These are phyloP conservation scores for Didymosphaeria variabile DNA, from an alignment of 2,329 filamentous ascomycete genomes.

Conservation along the genomic window DNA sequence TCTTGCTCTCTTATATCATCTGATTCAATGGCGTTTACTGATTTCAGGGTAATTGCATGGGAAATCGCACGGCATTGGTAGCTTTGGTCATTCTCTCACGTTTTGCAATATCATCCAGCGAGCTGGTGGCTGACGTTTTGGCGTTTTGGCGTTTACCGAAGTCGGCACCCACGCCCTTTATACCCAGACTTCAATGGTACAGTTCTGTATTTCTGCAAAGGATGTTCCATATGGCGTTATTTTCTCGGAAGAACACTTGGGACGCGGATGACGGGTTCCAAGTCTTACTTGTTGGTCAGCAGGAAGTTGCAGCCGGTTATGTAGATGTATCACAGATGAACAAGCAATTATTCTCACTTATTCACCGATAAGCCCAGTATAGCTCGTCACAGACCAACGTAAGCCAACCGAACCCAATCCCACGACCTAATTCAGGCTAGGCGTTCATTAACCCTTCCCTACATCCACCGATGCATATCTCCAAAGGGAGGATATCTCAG, in stretches of 20 bases:
- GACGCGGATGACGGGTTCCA: background rate
- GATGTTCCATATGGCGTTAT: background rate
- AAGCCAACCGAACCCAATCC: background rate
- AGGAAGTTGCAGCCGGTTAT: background rate
- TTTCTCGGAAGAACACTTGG: background rate
- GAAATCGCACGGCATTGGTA: background rate
- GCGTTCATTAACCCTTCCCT: background rate
- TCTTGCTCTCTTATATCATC: constrained; percentile 4
- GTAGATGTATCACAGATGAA: background rate
- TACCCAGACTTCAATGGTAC: constrained; percentile 21
- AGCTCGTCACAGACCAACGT: background rate
- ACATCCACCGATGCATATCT: constrained; percentile 36
- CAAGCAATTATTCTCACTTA: background rate
- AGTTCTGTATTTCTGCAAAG: constrained; percentile 16
- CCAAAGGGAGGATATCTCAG: constrained; percentile 42
- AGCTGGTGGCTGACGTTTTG: constrained; percentile 10
- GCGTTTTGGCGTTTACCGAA: constrained; percentile 16
- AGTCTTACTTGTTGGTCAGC: background rate
- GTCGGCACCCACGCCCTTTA: constrained; percentile 15
- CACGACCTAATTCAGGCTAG: background rate
- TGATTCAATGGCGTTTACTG: constrained; percentile 5
- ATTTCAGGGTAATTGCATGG: background rate
- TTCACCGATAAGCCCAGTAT: background rate
- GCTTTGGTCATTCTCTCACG: background rate
- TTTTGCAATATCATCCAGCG: constrained; percentile 6